Base-by-base conservation (phyloP, 768 basidiomycete genomes). In the Boletus sp. region DNA sequence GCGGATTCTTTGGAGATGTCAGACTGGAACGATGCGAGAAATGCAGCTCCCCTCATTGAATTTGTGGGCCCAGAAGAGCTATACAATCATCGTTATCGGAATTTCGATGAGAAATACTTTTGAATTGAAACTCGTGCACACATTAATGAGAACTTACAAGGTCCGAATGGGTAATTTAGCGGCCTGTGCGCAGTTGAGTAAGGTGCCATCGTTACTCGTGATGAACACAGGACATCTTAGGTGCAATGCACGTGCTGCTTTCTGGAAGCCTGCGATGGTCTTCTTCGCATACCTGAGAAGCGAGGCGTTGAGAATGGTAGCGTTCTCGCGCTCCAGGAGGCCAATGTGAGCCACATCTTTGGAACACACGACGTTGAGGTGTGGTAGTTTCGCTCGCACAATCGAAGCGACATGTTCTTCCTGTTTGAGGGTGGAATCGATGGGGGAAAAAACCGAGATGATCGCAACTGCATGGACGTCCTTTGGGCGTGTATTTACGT, bases 11-110 rank as follows among this genome's bases (percentile, higher is more conserved):
- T 73, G 45, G 68, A 45, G 53, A 69, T 58, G 59, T 64, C 56
- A 9, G 67, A 68, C 58, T 73, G 73, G 44, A 76, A 67, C 9
- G 77, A 78, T 1, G 85, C 79, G 6, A 87, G 73, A 66, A 81
- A 86, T 5, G 80, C 81, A 6, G 85, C 86, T 9, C 85, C 86
- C 49, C 86, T 75, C 85, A 87, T 88, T 1, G 84, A 85, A 66
- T 87, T 87, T 1, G 86, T 88, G 7, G 85, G 81, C 3, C 83
- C 83, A 42, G 78, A 80, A 20, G 78, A 78, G 55, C 66, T 71
- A 54, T 42, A 46, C 11, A 47, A 55, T 40, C 11, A 18, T 54
- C 20, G 52, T 15, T 59, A 58, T 64, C 49, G 44, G 55, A 46
- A 49, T 28, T 51, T 49, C 32, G 50, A 58, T 37, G 50, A 55